These are phyloP conservation scores for Tripterygium wilfordii DNA, from an alignment of 177 flowering plant species.

Conservation along the genomic window DNA sequence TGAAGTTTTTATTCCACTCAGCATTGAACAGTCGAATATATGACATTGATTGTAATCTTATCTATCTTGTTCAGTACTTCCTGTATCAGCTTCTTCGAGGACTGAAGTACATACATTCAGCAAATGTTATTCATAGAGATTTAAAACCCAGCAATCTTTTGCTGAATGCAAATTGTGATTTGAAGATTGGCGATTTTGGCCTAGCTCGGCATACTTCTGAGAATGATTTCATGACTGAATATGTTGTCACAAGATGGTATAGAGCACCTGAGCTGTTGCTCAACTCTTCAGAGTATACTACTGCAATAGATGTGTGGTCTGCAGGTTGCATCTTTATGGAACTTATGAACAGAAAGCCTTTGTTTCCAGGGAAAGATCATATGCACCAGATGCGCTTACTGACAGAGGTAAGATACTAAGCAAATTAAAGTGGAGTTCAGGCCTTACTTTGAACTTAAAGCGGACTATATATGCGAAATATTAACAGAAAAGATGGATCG, in stretches of 20 bases:
- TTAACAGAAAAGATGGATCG: too few species aligned
- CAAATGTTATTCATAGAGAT: conserved; percentile 88
- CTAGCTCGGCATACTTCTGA: conserved; percentile 81
- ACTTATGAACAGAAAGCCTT: conserved; percentile 72
- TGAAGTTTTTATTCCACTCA: too few species aligned
- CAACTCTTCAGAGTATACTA: conserved; percentile 83
- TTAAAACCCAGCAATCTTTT: conserved; percentile 91
- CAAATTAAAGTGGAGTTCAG: background rate
- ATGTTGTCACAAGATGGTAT: conserved; percentile 98
- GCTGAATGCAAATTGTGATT: conserved; percentile 82
- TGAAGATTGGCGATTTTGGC: conserved; percentile 90
- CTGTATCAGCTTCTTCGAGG: conserved; percentile 89
- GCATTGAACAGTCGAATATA: too few species aligned
- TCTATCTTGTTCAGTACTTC: conserved; percentile 67
- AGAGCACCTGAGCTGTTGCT: conserved; percentile 90
- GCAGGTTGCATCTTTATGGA: conserved; percentile 98
- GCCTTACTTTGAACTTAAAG: background rate
- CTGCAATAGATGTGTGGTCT: conserved; percentile 97
- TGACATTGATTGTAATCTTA: background rate
- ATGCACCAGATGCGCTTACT: conserved; percentile 85
- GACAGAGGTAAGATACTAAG: conserved; percentile 57
- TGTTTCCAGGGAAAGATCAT: conserved; percentile 85
- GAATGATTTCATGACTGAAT: conserved; percentile 83
- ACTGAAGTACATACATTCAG: too few species aligned
- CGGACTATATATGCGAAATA: background rate